phyloP scores from a whole-genome alignment of 352 stramenopile genomes.

The Blastocystis sp. region DNA sequence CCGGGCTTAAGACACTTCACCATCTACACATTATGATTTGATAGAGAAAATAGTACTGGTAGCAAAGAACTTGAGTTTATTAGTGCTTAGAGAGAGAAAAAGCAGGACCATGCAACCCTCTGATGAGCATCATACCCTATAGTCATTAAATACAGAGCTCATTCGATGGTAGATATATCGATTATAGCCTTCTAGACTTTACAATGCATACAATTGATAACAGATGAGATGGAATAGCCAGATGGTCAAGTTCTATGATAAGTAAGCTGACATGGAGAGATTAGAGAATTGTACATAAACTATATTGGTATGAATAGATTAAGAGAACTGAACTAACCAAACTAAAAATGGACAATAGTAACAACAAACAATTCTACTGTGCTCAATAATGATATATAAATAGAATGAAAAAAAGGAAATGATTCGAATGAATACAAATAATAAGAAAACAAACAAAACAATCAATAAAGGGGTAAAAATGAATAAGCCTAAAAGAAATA shows the following conservation, averaged over 20 bases:
- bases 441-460: background rate
- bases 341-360: too few relatives aligned
- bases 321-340: too few relatives aligned
- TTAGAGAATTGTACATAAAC: too few relatives aligned
- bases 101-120: background rate
- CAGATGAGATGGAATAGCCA: too few relatives aligned
- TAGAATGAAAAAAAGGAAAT: too few relatives aligned
- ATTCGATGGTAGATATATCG: background rate
- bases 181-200: background rate
- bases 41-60: background rate
- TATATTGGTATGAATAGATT: too few relatives aligned
- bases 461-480: background rate
- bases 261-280: too few relatives aligned
- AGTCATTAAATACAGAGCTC: background rate
- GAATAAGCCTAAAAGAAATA: background rate
- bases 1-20: conserved; percentile 62
- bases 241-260: too few relatives aligned
- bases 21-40: conserved; percentile 15
- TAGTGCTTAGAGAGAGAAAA: background rate
- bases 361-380: too few relatives aligned
- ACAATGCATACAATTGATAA: too few relatives aligned
- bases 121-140: background rate
- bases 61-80: conserved; percentile 50
- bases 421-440: background rate
- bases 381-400: too few relatives aligned